Evolutionary conservation across 1,284 basidiomycete species (phyloP).

Genomic region (Neonothopanus nambi): DNA sequence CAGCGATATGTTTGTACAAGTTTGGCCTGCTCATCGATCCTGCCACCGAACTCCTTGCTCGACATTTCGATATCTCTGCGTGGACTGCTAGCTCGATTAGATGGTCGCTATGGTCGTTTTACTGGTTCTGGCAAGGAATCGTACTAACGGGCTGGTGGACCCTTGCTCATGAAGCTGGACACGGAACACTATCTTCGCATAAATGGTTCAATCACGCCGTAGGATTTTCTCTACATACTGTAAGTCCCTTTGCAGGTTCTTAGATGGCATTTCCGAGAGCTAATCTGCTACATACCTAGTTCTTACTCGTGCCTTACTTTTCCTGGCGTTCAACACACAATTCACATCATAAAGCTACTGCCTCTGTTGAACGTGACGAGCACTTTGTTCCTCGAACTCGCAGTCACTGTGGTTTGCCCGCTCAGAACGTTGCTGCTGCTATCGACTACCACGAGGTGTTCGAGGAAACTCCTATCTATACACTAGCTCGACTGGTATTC

Average conservation of each 20-base stretch:
- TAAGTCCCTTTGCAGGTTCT: neutral
- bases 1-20: slow-evolving; percentile 4
- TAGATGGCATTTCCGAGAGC: too few species aligned
- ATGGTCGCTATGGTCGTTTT: slow-evolving; percentile 6
- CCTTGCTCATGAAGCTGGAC: slow-evolving; percentile 14
- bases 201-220: slow-evolving; percentile 6
- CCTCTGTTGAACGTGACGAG: slow-evolving; percentile 56
- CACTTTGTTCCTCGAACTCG: slow-evolving; percentile 57
- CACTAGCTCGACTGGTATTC: slow-evolving; percentile 61
- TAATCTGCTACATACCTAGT: too few species aligned
- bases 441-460: slow-evolving; percentile 57
- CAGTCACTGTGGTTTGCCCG: slow-evolving; percentile 45
- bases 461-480: slow-evolving; percentile 76
- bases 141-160: slow-evolving; percentile 9
- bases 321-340: slow-evolving; percentile 4
- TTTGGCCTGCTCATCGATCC: slow-evolving; percentile 5
- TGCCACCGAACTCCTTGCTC: neutral
- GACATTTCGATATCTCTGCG: neutral
- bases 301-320: slow-evolving; percentile 11
- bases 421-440: slow-evolving; percentile 36
- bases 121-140: slow-evolving; percentile 12
- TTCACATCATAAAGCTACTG: slow-evolving; percentile 20
- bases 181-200: slow-evolving; percentile 1
- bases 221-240: neutral
- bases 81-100: neutral